Evolutionary conservation across 768 basidiomycete species (phyloP), one percentile per base, ranked within the genome.

Genomic region (Crassisporium funariophilum): DNA sequence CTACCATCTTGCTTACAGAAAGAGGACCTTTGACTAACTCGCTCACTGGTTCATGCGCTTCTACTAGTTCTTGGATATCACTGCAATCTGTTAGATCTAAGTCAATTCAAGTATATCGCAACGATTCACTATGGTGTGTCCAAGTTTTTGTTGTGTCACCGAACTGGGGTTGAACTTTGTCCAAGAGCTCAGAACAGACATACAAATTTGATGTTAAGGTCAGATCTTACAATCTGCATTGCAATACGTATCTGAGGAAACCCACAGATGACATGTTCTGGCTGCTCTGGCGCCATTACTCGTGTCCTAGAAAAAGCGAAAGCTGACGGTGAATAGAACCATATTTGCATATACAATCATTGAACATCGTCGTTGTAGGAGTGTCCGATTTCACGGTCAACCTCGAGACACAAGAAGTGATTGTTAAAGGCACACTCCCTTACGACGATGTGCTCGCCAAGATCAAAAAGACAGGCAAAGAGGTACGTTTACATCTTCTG

Each of bases 391-490:
- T 74, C 69, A 62, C 71, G 4, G 83, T 94, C 54, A 72, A 60
- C 58, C 78, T 93, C 25, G 82, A 79, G 21, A 81, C 69, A 29
- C 89, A 94, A 63, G 77, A 79, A 60, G 92, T 94, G 44, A 42
- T 79, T 42, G 90, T 95, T 38, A 82, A 64, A 8, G 82, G 81
- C 9, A 64, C 70, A 2, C 71, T 81, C 8, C 57, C 76, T 13
- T 89, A 87, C 62, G 88, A 91, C 0, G 73, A 74, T 2, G 71
- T 92, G 36, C 66, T 81, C 10, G 83, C 71, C 42, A 88, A 76
- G 73, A 91, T 95, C 61, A 81, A 82, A 77, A 95, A 93, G 80
- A 95, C 92, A 8, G 93, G 93, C 53, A 94, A 94, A 69, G 79
- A 89, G 84, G 91, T 90, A 42, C 4, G 70, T 61, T 17, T 2